A percentile compares a stretch with the other conserved stretches of the same genome.
Evolutionary conservation across 495 filamentous ascomycete species (phyloP).

Genomic region (Hyaloscypha finlandica): DNA sequence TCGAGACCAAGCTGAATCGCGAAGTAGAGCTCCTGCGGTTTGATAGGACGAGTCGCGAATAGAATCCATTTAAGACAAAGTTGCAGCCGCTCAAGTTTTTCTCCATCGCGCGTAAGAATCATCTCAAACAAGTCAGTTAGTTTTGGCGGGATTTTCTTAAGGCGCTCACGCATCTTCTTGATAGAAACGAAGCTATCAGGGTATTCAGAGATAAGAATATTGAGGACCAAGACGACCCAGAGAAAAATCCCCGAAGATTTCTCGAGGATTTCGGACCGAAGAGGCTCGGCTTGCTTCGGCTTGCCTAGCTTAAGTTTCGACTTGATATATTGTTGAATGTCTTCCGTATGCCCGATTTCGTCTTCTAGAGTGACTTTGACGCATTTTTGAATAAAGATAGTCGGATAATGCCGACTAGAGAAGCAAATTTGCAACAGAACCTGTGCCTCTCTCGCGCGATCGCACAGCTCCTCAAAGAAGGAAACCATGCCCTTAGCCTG

Average conservation of each 20-base stretch:
- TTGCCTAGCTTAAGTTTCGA: conserved; percentile 33
- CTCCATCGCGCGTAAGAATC: conserved; percentile 37
- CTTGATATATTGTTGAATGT: conserved; percentile 38
- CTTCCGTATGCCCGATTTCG: conserved; percentile 33
- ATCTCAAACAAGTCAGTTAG: conserved; percentile 43
- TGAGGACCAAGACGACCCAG: conserved; percentile 41
- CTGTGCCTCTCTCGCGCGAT: conserved; percentile 23
- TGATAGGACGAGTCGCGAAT: conserved; percentile 37
- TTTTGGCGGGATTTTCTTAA: conserved; percentile 39
- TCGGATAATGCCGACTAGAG: conserved; percentile 45
- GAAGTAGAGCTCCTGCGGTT: conserved; percentile 39
- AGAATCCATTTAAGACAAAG: conserved; percentile 42
- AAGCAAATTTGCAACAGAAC: conserved; percentile 40
- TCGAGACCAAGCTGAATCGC: conserved; percentile 33
- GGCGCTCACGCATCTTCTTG: conserved; percentile 32
- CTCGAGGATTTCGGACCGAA: conserved; percentile 32
- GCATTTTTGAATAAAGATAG: conserved; percentile 31
- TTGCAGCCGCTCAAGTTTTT: conserved; percentile 25
- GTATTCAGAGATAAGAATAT: conserved; percentile 44
- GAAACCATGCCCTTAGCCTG: conserved; percentile 41
- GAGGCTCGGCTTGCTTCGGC: conserved; percentile 22
- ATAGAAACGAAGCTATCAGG: conserved; percentile 29
- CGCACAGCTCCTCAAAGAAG: conserved; percentile 41
- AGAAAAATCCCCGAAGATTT: conserved; percentile 40
- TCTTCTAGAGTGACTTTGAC: conserved; percentile 36